phyloP scores from a whole-genome alignment of 2,329 filamentous ascomycete species.

The Hirsutella thompsonii region DNA sequence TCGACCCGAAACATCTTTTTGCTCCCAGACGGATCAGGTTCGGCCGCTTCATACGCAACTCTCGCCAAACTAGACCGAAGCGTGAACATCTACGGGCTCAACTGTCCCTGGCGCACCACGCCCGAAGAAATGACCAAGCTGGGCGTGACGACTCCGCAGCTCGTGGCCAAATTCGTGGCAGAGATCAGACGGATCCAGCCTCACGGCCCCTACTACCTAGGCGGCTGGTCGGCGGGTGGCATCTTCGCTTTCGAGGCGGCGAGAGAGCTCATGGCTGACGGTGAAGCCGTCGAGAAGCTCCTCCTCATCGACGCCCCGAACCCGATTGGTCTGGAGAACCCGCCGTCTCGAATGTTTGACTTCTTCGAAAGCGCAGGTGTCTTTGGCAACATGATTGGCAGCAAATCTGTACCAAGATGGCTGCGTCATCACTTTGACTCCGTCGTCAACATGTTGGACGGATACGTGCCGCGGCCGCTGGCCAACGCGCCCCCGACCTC shows the following conservation, averaged over 20 bases:
- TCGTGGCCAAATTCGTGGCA: constrained; percentile 1
- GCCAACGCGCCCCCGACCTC: constrained; percentile 45
- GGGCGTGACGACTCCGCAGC: background rate
- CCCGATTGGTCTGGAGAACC: constrained; percentile 54
- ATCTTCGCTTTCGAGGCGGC: constrained; percentile 58
- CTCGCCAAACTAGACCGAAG: constrained; percentile 1
- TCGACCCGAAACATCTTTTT: constrained; percentile 9
- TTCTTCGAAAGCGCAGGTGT: constrained; percentile 64
- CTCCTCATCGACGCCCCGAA: constrained; percentile 56
- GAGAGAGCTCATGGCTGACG: constrained; percentile 42
- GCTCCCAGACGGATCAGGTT: constrained; percentile 17
- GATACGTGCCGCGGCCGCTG: constrained; percentile 52
- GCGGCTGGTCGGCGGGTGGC: constrained; percentile 68
- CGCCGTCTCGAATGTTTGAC: constrained; percentile 49
- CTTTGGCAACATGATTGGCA: constrained; percentile 45
- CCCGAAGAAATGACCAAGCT: background rate
- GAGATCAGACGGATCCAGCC: constrained; percentile 5
- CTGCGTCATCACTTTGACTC: constrained; percentile 61
- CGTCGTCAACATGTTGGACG: constrained; percentile 53
- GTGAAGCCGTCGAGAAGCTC: constrained; percentile 44
- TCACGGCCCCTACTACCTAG: constrained; percentile 22
- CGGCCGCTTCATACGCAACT: constrained; percentile 13
- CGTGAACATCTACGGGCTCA: constrained; percentile 2
- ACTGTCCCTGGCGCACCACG: constrained; percentile 3
- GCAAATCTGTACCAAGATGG: constrained; percentile 55